Percentiles rank a stretch among this genome's conserved stretches.
phyloP scores from a whole-genome alignment of 2,329 filamentous ascomycete species.

The Mycogone perniciosa region DNA sequence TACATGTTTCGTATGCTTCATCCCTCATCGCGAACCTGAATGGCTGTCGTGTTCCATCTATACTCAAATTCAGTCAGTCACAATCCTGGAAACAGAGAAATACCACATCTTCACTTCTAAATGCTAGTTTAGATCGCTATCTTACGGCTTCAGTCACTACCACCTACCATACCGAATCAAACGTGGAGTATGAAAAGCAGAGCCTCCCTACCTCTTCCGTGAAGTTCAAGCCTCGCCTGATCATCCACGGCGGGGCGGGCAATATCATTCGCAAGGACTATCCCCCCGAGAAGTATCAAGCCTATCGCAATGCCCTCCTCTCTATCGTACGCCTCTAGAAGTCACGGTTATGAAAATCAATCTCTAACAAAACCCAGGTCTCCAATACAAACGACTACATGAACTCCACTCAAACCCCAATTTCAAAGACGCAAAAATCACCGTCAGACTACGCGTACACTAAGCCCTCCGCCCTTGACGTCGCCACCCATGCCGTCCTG shows the following conservation, averaged over 20 bases:
- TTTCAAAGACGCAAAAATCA: neutral
- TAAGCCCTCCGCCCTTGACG: constrained; percentile 58
- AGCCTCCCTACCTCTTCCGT: constrained; percentile 4
- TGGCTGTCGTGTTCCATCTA: too few relatives aligned
- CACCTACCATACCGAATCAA: neutral
- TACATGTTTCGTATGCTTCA: too few relatives aligned
- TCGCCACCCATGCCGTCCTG: constrained; percentile 67
- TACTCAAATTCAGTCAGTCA: too few relatives aligned
- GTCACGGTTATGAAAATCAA: neutral
- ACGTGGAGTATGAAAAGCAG: constrained; percentile 37
- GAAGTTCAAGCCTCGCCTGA: constrained; percentile 48
- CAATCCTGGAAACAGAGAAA: too few relatives aligned
- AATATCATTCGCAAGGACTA: constrained; percentile 57
- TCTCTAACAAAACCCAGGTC: constrained; percentile 28
- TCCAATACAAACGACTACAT: constrained; percentile 42
- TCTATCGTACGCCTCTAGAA: constrained; percentile 45
- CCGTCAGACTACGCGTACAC: neutral
- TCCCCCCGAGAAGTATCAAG: constrained; percentile 48
- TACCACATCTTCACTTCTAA: too few relatives aligned
- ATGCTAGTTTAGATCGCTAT: too few relatives aligned
- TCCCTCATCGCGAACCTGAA: too few relatives aligned
- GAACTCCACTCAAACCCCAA: constrained; percentile 23
- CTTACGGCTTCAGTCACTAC: too few relatives aligned
- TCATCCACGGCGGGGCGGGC: constrained; percentile 69
- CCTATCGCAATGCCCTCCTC: constrained; percentile 55